A percentile compares a stretch with the other conserved stretches of the same genome.
These are phyloP conservation scores for Cercospora janseana DNA, from an alignment of 2,329 filamentous ascomycete genomes.

Conservation along the genomic window DNA sequence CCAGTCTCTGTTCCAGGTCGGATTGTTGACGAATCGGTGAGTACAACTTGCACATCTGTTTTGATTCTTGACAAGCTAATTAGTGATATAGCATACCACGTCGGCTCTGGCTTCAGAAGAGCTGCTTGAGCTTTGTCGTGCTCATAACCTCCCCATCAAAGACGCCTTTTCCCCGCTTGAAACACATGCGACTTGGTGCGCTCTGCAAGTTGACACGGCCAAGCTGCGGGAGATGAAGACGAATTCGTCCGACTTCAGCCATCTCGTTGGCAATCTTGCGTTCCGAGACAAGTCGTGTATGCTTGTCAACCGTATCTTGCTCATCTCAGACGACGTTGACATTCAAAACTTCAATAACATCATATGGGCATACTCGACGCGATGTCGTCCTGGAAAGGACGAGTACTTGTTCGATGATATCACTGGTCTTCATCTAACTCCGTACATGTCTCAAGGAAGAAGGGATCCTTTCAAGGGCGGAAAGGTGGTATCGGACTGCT, in stretches of 20 bases:
- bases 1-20: conserved; percentile 47
- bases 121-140: conserved; percentile 1
- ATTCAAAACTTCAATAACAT: background rate
- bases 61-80: background rate
- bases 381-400: conserved; percentile 4
- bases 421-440: background rate
- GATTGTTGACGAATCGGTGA: conserved; percentile 46
- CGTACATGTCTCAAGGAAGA: background rate
- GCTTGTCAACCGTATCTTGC: background rate
- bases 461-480: background rate
- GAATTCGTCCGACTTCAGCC: background rate
- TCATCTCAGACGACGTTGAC: conserved; percentile 3
- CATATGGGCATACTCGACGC: conserved; percentile 2
- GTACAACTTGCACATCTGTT: background rate
- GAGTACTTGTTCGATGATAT: conserved; percentile 4
- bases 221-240: background rate
- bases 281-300: background rate
- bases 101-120: background rate
- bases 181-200: conserved; percentile 6
- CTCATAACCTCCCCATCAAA: background rate
- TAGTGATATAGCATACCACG: background rate
- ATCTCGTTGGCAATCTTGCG: background rate
- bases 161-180: background rate
- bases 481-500: conserved; percentile 5
- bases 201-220: background rate